These are phyloP conservation scores for Antitrichia curtipendula DNA, from an alignment of 225 moss, liverwort and hornwort species.

Conservation along the genomic window DNA sequence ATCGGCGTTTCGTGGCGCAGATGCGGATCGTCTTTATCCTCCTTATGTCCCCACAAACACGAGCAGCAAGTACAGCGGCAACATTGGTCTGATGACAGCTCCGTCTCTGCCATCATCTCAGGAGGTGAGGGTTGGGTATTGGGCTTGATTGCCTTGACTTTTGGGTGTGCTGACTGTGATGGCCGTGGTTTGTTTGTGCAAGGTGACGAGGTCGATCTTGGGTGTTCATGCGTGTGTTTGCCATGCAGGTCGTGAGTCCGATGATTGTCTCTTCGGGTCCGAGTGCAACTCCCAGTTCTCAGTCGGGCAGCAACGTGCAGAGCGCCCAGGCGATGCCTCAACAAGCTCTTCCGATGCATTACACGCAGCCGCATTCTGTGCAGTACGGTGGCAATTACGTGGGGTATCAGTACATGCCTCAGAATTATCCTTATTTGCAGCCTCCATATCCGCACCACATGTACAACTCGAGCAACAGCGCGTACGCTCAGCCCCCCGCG, in stretches of 20 bases:
- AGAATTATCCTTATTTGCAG: slow-evolving; percentile 76
- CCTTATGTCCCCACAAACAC: slow-evolving; percentile 52
- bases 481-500: slow-evolving; percentile 59
- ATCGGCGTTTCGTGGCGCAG: slow-evolving; percentile 57
- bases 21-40: slow-evolving; percentile 75
- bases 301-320: slow-evolving; percentile 53
- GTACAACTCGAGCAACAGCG: slow-evolving; percentile 60
- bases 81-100: slow-evolving; percentile 61
- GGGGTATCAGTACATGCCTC: slow-evolving; percentile 77
- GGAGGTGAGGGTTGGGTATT: slow-evolving; percentile 33
- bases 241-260: slow-evolving; percentile 23
- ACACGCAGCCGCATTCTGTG: slow-evolving; percentile 70
- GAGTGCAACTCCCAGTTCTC: slow-evolving; percentile 44
- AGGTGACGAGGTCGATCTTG: background rate
- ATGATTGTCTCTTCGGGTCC: slow-evolving; percentile 39
- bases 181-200: no score
- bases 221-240: background rate
- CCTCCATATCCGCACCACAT: slow-evolving; percentile 69
- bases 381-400: slow-evolving; percentile 53
- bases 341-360: slow-evolving; percentile 72
- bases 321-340: slow-evolving; percentile 57
- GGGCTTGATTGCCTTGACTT: no score
- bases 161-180: no score
- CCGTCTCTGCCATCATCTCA: slow-evolving; percentile 65
- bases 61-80: slow-evolving; percentile 77